Base-by-base conservation (phyloP, 1,139 yeast genomes). In the Geotrichum europaeum region DNA sequence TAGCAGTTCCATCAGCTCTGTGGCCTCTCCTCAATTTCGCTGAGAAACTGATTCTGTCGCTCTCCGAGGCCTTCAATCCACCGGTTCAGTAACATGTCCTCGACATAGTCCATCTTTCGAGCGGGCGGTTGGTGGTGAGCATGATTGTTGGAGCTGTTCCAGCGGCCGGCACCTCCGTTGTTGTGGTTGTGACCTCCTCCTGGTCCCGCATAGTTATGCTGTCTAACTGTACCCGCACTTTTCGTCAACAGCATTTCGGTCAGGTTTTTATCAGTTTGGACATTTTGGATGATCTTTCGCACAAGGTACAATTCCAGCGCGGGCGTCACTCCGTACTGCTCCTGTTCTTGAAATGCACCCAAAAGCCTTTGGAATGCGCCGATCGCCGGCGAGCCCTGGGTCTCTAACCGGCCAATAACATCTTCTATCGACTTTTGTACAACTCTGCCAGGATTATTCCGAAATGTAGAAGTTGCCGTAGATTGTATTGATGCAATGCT, bases 21-120 rank as follows among this genome's bases (percentile, higher is more conserved):
- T 15, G n/a, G 22, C 20, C 20, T 40, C 20, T n/a, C 47, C 10
- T 40, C 47, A 3, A 5, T 3, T 15, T 40, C 47, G 47, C 18
- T n/a, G 20, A 40, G 47, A 7, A 40, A 7, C 15, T 49, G 57
- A 49, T 55, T 51, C 18, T 51, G 53, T 51, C 60, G 22, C 30
- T 59, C 61, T 7, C 45, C 49, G 9, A 69, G 60, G 3, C 76
- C 72, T 53, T 78, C 80, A 6, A 80, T 73, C 83, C 84, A 81
- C 49, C 82, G 71, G 43, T 76, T 75, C 51, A 80, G 67, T 43
- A 80, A 67, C 57, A 81, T 66, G 60, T 79, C 79, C 64, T 81
- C 84, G 4, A 80, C 76, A 32, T 76, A 76, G 63, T 80, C 82
- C 32, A 76, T 88, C 84, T 66, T 65, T 24, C 72, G 63, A 22